Percentiles rank a stretch among this genome's conserved stretches.
phyloP scores from a whole-genome alignment of 257 asterid genomes.

The Solanum gandarillasii region DNA sequence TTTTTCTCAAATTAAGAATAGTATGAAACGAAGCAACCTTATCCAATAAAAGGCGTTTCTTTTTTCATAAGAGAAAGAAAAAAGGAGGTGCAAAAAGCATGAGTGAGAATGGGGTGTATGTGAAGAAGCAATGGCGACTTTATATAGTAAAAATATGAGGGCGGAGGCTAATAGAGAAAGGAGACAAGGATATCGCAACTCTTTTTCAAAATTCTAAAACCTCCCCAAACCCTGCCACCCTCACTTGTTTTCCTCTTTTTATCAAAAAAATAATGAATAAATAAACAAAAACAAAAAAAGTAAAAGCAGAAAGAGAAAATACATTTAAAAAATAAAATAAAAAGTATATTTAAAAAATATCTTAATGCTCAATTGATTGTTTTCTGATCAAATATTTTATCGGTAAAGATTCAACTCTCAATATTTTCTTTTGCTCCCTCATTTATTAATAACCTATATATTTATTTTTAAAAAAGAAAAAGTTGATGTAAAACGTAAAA shows the following conservation, averaged over 20 bases:
- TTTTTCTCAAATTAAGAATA: neutral
- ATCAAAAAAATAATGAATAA: neutral
- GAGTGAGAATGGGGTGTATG: neutral
- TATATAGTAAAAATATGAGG: slow-evolving; percentile 12
- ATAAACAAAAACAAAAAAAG: too few species aligned
- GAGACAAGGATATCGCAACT: neutral
- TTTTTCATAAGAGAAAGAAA: neutral
- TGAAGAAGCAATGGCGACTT: slow-evolving; percentile 40
- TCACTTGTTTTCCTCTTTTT: neutral
- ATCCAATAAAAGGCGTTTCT: neutral
- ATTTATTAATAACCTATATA: neutral
- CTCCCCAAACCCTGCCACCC: neutral
- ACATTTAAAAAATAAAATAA: too few species aligned
- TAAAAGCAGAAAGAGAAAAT: neutral
- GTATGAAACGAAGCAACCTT: neutral
- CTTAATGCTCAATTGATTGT: neutral
- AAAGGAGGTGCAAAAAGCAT: neutral
- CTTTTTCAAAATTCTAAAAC: neutral
- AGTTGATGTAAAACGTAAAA: too few species aligned
- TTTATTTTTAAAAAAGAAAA: neutral
- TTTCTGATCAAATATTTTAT: too few species aligned
- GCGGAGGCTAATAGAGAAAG: neutral
- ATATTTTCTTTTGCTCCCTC: neutral
- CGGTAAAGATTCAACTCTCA: neutral
- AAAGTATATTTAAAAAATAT: neutral